Evolutionary conservation across 495 filamentous ascomycete genomes (phyloP).

Genomic region (Collariella sp.): DNA sequence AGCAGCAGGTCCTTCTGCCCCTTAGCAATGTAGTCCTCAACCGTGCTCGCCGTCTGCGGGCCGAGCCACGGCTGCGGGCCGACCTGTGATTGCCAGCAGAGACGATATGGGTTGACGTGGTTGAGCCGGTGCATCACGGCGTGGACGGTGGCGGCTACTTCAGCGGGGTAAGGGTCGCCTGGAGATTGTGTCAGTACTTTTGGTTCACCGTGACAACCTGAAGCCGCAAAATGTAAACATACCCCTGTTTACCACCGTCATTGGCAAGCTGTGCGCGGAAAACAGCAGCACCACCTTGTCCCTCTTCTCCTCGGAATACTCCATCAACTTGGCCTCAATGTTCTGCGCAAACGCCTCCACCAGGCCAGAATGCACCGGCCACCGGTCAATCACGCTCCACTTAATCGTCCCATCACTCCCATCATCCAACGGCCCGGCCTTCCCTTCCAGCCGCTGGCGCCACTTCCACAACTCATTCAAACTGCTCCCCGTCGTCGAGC

Average conservation of each 20-base stretch:
- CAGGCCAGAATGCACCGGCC: constrained; percentile 84
- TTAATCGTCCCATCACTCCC: constrained; percentile 58
- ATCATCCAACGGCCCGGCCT: constrained; percentile 39
- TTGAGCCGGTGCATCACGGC: constrained; percentile 88
- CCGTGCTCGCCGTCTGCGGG: constrained; percentile 82
- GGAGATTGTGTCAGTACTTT: constrained; percentile 16
- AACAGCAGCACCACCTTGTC: constrained; percentile 80
- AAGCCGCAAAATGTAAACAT: background rate
- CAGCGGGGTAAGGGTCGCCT: constrained; percentile 93
- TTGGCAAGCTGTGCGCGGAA: constrained; percentile 91
- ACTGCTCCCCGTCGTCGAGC: constrained; percentile 92
- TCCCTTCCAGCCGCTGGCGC: constrained; percentile 79
- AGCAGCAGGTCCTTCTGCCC: constrained; percentile 85
- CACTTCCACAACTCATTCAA: constrained; percentile 98
- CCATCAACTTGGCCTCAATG: constrained; percentile 70
- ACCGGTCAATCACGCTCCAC: constrained; percentile 98
- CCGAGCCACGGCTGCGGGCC: constrained; percentile 93
- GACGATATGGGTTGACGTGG: constrained; percentile 78
- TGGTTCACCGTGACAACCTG: background rate
- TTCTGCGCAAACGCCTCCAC: constrained; percentile 88
- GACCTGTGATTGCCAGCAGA: constrained; percentile 98
- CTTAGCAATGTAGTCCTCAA: constrained; percentile 79
- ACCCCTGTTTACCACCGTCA: constrained; percentile 93
- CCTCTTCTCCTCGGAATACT: constrained; percentile 72
- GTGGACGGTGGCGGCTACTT: constrained; percentile 94